phyloP scores from a whole-genome alignment of 1,139 yeast species.

The Saccharomyces pastorianus region DNA sequence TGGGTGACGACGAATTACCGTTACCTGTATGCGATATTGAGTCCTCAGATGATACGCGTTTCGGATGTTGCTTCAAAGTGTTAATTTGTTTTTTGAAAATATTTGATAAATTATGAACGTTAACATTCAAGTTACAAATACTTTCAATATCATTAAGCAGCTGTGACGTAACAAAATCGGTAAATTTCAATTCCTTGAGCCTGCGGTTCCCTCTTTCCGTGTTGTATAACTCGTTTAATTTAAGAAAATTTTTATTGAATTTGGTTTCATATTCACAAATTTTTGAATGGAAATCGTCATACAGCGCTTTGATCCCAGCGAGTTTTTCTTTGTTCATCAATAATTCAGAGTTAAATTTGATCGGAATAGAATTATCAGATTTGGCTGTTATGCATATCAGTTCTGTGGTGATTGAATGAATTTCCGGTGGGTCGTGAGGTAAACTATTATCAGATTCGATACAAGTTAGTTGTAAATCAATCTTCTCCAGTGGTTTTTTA shows the following conservation, averaged over 20 bases:
- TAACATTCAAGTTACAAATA: constrained; percentile 17
- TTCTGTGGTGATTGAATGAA: constrained; percentile 19
- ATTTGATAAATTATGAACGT: constrained; percentile 12
- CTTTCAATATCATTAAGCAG: constrained; percentile 21
- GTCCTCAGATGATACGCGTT: not conserved
- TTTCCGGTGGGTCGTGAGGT: constrained; percentile 21
- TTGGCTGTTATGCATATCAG: constrained; percentile 23
- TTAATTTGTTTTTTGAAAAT: constrained; percentile 22
- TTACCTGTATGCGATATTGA: not conserved
- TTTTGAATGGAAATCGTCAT: constrained; percentile 8
- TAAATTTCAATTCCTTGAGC: constrained; percentile 16
- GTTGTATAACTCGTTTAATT: constrained; percentile 15
- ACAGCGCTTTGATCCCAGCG: constrained; percentile 9
- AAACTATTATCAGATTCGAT: constrained; percentile 21
- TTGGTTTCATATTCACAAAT: constrained; percentile 11
- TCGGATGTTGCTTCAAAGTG: constrained; percentile 9
- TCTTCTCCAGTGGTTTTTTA: constrained; percentile 18
- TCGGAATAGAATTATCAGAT: constrained; percentile 30
- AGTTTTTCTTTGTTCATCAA: constrained; percentile 16
- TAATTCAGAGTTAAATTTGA: constrained; percentile 25
- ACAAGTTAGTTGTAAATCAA: constrained; percentile 24
- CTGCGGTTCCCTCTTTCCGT: constrained; percentile 8
- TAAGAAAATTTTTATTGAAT: constrained; percentile 12
- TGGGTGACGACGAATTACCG: not conserved
- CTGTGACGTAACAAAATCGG: constrained; percentile 18